A percentile compares a stretch with the other conserved stretches of the same genome.
Evolutionary conservation across 768 basidiomycete genomes (phyloP).

Genomic region (Termitomyces sp.): DNA sequence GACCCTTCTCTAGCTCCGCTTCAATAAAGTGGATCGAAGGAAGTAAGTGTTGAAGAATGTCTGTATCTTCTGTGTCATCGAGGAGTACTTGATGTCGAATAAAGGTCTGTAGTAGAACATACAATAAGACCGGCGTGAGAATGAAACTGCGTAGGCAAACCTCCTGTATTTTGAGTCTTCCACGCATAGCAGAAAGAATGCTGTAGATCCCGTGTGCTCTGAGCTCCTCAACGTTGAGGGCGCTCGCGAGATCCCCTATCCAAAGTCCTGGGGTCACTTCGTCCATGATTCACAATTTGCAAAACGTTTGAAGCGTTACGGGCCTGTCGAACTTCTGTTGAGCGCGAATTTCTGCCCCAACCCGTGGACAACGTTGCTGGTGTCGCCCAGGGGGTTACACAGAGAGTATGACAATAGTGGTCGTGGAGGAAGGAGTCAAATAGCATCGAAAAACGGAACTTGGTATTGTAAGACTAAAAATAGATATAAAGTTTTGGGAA

Average conservation of each 20-base stretch:
- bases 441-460: not conserved
- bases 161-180: constrained; percentile 58
- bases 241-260: constrained; percentile 78
- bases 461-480: not conserved
- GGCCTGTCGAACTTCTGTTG: not conserved
- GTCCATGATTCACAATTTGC: constrained; percentile 53
- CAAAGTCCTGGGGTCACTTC: constrained; percentile 76
- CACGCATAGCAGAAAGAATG: constrained; percentile 69
- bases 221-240: constrained; percentile 55
- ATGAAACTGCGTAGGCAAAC: constrained; percentile 28
- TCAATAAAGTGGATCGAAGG: constrained; percentile 82
- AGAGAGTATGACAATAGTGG: not conserved
- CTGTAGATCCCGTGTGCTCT: constrained; percentile 70
- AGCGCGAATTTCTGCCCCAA: not conserved
- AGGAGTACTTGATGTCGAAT: constrained; percentile 73
- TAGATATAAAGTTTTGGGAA: not conserved
- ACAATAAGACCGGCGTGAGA: not conserved
- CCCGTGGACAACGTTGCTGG: no score
- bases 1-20: constrained; percentile 65
- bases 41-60: constrained; percentile 74
- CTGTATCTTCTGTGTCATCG: constrained; percentile 70
- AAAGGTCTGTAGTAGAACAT: constrained; percentile 52
- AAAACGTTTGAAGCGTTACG: not conserved
- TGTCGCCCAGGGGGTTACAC: not conserved
- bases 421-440: not conserved